Percentiles rank a stretch among this genome's conserved stretches.
Conservation (phyloP, 2,329 filamentous ascomycete genomes). For the Aureobasidium namibiae region DNA sequence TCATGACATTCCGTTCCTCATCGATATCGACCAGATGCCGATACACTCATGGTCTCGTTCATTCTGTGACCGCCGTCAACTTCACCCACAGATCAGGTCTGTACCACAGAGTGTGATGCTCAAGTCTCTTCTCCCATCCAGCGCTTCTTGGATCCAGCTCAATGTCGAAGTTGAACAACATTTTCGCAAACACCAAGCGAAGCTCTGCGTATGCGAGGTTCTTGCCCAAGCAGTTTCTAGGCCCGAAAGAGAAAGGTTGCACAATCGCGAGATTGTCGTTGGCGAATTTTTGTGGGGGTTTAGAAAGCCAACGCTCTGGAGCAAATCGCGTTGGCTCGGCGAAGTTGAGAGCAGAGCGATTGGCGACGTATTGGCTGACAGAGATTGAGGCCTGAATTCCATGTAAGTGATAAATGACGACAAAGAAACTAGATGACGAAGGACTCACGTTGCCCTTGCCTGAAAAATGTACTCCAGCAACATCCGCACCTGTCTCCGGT, state of each 20-base stretch:
- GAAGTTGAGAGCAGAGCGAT: conserved; percentile 24
- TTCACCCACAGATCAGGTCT: conserved; percentile 21
- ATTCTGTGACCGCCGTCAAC: not conserved
- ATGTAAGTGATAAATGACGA: not conserved
- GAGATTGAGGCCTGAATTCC: conserved; percentile 13
- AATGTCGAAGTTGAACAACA: conserved; percentile 34
- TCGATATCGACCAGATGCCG: not conserved
- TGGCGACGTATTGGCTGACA: conserved; percentile 17
- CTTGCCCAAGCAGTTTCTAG: conserved; percentile 23
- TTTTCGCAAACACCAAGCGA: conserved; percentile 30
- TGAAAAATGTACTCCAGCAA: conserved; percentile 23
- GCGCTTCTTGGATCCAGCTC: conserved; percentile 21
- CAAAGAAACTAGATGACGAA: too few species aligned
- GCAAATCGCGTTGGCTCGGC: conserved; percentile 21
- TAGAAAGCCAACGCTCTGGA: conserved; percentile 34
- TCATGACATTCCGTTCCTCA: not conserved
- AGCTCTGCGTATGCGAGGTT: conserved; percentile 31
- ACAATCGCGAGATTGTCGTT: conserved; percentile 22
- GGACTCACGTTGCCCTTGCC: conserved; percentile 16
- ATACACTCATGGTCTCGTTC: not conserved
- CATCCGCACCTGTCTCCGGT: conserved; percentile 21
- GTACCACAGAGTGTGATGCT: conserved; percentile 13
- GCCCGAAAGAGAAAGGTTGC: conserved; percentile 29
- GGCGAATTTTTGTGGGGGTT: conserved; percentile 17
- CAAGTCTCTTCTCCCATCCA: conserved; percentile 18